Conservation (phyloP, 1,284 basidiomycete species). For the Cutaneotrichosporon sp. region DNA sequence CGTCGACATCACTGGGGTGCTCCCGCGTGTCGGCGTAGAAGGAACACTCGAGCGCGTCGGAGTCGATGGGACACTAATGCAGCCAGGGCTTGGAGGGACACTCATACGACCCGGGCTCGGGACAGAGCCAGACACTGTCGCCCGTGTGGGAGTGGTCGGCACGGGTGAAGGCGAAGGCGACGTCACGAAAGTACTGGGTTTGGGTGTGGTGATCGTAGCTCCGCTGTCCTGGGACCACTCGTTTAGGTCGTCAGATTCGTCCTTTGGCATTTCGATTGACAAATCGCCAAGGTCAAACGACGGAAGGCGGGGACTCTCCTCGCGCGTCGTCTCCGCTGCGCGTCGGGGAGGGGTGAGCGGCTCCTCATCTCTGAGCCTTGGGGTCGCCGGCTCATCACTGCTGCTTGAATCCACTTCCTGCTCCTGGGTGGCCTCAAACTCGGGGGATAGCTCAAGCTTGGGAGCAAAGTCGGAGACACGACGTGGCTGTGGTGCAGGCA, state of each 20-base stretch:
- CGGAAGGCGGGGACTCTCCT: conserved; percentile 41
- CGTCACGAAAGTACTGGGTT: conserved; percentile 5
- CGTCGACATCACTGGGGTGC: background rate
- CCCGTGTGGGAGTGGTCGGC: background rate
- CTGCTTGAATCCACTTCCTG: background rate
- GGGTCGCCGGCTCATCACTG: background rate
- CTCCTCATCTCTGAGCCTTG: conserved; percentile 19
- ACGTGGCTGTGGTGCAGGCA: background rate
- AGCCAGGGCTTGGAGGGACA: background rate
- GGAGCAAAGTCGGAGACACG: conserved; percentile 6
- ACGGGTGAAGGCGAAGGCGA: background rate
- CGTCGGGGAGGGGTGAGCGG: conserved; percentile 42
- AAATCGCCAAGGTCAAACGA: conserved; percentile 41
- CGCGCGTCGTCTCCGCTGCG: conserved; percentile 4
- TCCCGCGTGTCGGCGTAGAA: background rate
- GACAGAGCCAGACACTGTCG: background rate
- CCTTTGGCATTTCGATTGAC: conserved; percentile 9
- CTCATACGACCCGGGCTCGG: no score
- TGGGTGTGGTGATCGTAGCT: conserved; percentile 2
- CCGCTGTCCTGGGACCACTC: background rate
- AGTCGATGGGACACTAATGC: background rate
- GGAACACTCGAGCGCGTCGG: background rate
- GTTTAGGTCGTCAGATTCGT: background rate
- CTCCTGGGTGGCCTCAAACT: conserved; percentile 1
- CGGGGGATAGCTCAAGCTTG: conserved; percentile 3